Base-by-base conservation (phyloP, 2,329 filamentous ascomycete species). In the Ploettnerulaceae sp. region DNA sequence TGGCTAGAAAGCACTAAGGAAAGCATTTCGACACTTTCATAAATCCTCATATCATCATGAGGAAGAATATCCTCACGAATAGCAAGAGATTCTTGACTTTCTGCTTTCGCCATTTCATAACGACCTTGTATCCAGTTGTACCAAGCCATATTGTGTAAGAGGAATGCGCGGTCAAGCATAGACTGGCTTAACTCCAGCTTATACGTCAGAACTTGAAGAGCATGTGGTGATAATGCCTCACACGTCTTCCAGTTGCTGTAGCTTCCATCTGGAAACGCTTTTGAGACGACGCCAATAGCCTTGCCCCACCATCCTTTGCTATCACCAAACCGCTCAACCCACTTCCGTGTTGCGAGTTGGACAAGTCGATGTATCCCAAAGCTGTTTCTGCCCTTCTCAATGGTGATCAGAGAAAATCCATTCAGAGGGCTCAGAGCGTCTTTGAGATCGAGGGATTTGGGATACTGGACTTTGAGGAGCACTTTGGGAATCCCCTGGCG, bases 361-460 rank as follows among this genome's bases (percentile, higher is more conserved):
- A 59, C 53, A 26, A 59, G 48, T 17, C 48, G 33, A 24, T 58
- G 54, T 20, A 55, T 54, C 28, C 45, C 46, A 44, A 49, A 57
- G 1, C 44, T 41, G 44, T 57, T 9, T 42, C 38, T 1, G 46
- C 41, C 45, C 7, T 36, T 47, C 20, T 51, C 42, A n/a, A 29
- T 33, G 5, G 41, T 49, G 7, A 73, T 53, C 4, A 73, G 62
- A 1, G 58, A 69, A 52, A 62, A 73, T 40, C 65, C 54, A 31
- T 56, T 52, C 7, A 74, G 57, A 2, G 57, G 53, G 1, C 48
- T 22, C 1, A 72, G 40, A 50, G 71, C 65, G 2, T 63, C 56
- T 49, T 65, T 59, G 18, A 66, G 63, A 4, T 51, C 53, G 3
- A 55, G 42, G 7, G 11, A 1, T 26, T 51, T 45, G 1, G 12